A percentile compares a stretch with the other conserved stretches of the same genome.
Evolutionary conservation across 441 rosid genomes (phyloP).

Genomic region (Aquilaria agallochum): DNA sequence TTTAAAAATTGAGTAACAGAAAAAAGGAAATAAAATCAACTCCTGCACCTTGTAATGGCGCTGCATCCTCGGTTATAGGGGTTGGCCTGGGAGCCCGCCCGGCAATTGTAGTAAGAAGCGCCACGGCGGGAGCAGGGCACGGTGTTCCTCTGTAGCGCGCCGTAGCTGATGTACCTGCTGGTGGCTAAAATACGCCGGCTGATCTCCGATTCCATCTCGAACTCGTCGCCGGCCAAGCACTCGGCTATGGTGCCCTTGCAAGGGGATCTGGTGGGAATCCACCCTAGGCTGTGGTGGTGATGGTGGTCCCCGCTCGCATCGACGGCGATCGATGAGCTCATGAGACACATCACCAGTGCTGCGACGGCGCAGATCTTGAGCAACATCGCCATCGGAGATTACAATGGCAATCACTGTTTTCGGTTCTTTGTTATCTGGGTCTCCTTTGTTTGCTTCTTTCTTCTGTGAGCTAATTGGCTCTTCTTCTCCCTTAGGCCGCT

Average conservation of each 20-base stretch:
- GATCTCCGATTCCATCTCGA: conserved; percentile 73
- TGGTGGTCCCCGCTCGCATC: conserved; percentile 36
- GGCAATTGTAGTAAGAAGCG: conserved; percentile 91
- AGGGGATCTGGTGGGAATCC: conserved; percentile 39
- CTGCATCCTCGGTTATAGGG: conserved; percentile 94
- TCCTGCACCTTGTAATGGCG: conserved; percentile 81
- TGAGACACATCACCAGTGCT: conserved; percentile 17
- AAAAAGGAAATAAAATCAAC: conserved; percentile 25
- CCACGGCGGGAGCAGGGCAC: conserved; percentile 98
- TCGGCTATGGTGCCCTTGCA: conserved; percentile 65
- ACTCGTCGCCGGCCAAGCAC: conserved; percentile 64
- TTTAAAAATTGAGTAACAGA: background rate
- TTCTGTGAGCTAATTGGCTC: background rate
- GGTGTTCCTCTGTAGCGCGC: conserved; percentile 76
- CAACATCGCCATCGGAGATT: conserved; percentile 27
- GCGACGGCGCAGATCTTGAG: conserved; percentile 38
- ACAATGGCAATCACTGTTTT: background rate
- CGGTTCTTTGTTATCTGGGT: background rate
- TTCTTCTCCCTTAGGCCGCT: background rate
- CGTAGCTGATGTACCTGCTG: conserved; percentile 74
- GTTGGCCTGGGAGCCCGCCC: conserved; percentile 72
- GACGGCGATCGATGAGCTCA: conserved; percentile 28
- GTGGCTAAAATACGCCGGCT: conserved; percentile 77
- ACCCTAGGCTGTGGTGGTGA: conserved; percentile 38
- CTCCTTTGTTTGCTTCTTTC: background rate